Base-by-base conservation (phyloP, 768 basidiomycete species). In the Amanita subjunquillea region DNA sequence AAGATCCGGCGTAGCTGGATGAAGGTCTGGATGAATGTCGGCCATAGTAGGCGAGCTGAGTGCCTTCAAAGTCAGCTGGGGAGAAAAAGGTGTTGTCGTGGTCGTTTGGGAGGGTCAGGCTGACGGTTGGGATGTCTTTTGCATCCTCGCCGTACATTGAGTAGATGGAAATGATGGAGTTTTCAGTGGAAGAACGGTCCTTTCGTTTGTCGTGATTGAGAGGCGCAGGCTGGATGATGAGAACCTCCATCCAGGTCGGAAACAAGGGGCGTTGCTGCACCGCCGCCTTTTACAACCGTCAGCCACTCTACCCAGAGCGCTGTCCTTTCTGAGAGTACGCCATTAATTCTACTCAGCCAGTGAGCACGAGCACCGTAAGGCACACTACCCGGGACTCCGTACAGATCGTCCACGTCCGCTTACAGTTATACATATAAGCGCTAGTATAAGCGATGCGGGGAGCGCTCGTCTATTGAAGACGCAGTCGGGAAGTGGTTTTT, bases 121-220 rank as follows among this genome's bases (percentile, higher is more conserved):
- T 65, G 59, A 70, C 63, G 51, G 67, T 62, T 55, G 69, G 66
- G 32, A 67, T 59, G 48, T 59, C 55, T 25, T 59, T 59, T 37
- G 55, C 55, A 53, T 82, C 78, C 63, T 83, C 82, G 50, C 80
- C 80, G 64, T 91, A 91, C 88, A 90, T 90, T 46, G 85, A 88
- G 65, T 89, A 91, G 53, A 91, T 91, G 50, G 85, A 82, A 63
- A 85, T 80, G 62, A 91, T 86, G 10, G 87, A 80, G 46, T 84
- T 80, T 59, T 87, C 87, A 10, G 85, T 80, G 0, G 84, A 82
- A 52, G 70, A 71, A 54, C 82, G 77, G 17, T 73, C 75, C 58
- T 43, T 72, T 69, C 41, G 67, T 58, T 40, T 70, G 42, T 61
- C 61, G n/a, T 66, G 58, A 29, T 5, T 5, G 6, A 29, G 27